Percentiles rank a stretch among this genome's conserved stretches.
phyloP scores from a whole-genome alignment of 352 stramenopile species.

The Phytophthora melonis region DNA sequence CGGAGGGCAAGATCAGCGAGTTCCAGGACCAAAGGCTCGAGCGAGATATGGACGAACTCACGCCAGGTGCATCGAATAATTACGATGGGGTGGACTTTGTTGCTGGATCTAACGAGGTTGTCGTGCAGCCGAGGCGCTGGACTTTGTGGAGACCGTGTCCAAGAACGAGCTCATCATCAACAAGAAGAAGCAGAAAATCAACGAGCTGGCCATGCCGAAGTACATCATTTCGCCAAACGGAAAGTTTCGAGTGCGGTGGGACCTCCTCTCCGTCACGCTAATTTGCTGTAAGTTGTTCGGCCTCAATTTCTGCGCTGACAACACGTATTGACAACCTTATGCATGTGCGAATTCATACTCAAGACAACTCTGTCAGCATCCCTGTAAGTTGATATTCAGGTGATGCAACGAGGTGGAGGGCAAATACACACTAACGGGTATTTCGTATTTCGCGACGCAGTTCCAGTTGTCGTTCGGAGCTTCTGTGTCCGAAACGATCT shows the following conservation, averaged over 20 bases:
- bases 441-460: too few relatives aligned
- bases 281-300: constrained; percentile 65
- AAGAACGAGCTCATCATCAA: constrained; percentile 91
- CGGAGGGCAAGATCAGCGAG: constrained; percentile 42
- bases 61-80: constrained; percentile 52
- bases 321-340: too few relatives aligned
- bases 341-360: neutral
- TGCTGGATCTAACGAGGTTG: constrained; percentile 11
- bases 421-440: neutral
- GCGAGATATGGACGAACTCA: constrained; percentile 82
- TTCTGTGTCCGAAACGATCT: constrained; percentile 23
- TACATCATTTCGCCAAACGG: constrained; percentile 81
- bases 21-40: constrained; percentile 49
- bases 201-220: constrained; percentile 82
- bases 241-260: constrained; percentile 83
- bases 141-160: constrained; percentile 81
- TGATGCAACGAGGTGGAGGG: neutral
- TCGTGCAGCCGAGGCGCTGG: constrained; percentile 66
- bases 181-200: constrained; percentile 84
- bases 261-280: constrained; percentile 71
- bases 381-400: constrained; percentile 51
- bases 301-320: neutral
- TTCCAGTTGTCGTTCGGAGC: constrained; percentile 71
- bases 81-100: neutral
- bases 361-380: constrained; percentile 84